Evolutionary conservation across 2,329 filamentous ascomycete species (phyloP), one percentile per base, ranked within the genome.

Genomic region (Alternaria sp.): DNA sequence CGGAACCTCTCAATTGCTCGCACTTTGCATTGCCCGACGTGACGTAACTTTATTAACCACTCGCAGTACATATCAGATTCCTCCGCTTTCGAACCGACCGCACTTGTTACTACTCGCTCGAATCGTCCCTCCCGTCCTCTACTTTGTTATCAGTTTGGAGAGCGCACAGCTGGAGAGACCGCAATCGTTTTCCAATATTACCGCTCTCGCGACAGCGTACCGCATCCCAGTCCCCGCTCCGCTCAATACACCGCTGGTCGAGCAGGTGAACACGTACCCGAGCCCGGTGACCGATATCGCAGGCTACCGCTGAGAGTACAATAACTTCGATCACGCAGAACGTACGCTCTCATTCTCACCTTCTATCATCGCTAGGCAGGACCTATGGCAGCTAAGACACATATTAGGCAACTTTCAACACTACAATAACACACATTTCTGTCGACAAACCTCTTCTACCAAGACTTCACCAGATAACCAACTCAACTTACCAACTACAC

Each of bases 221-320:
- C 56, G 60, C 56, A 26, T 8, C 21, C 20, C 20, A 21, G 54
- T 15, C 41, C n/a, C 45, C 57, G 45, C 60, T 45, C 61, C 47
- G 59, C 61, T 61, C 30, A 33, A 64, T 50, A 58, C 61, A 64
- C 65, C 61, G 68, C 64, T 62, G 18, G 15, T 43, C 20, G 20
- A 51, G 37, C 28, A 51, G 50, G 37, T 30, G 28, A 20, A 58
- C 57, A 51, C 51, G 59, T 26, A 67, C 60, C 44, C n/a, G 28
- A 20, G 37, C 26, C 50, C 37, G 21, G 59, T 60, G 56, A 62
- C 63, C 47, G 30, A 25, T 46, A 26, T 46, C 20, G n/a, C 26
- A 61, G 56, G 54, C 61, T 61, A 25, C 61, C 46, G 6, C 37
- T 25, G n/a, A 56, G 18, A 26, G 55, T 58, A 63, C 14, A 68